These are phyloP conservation scores for Dalbergia cochinchinensis DNA, from an alignment of 306 rosid species.

Conservation along the genomic window DNA sequence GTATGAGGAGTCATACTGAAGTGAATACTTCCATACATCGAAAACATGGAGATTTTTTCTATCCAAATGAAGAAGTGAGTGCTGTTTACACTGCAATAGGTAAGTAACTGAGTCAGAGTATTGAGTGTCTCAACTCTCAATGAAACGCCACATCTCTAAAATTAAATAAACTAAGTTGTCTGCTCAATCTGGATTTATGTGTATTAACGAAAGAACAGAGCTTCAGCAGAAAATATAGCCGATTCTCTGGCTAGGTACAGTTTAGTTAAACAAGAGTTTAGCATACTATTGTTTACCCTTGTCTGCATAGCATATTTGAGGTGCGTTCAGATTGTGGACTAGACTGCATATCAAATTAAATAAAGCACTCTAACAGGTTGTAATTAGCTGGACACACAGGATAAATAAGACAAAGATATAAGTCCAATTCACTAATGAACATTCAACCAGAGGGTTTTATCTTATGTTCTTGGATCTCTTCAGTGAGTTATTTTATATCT, in stretches of 20 bases:
- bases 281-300: background rate
- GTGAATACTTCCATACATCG: background rate
- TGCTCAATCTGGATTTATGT: background rate
- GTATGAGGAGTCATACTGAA: background rate
- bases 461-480: slow-evolving; percentile 3
- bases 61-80: slow-evolving; percentile 1
- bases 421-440: background rate
- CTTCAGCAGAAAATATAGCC: background rate
- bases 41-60: background rate
- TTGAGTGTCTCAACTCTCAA: background rate
- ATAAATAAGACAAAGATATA: background rate
- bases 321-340: slow-evolving; percentile 11
- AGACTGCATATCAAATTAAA: background rate
- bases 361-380: background rate
- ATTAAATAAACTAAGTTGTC: slow-evolving; percentile 6
- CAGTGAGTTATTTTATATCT: slow-evolving; percentile 7
- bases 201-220: slow-evolving; percentile 9
- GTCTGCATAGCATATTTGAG: background rate
- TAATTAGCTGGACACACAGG: background rate
- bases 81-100: slow-evolving; percentile 20
- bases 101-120: background rate
- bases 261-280: background rate
- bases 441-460: slow-evolving; percentile 6
- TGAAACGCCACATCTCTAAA: background rate
- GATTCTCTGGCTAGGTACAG: slow-evolving; percentile 12